Percentiles rank a stretch among this genome's conserved stretches.
These are phyloP conservation scores for Leavenworthia alabamica DNA, from an alignment of 345 rosid genomes.

Conservation along the genomic window DNA sequence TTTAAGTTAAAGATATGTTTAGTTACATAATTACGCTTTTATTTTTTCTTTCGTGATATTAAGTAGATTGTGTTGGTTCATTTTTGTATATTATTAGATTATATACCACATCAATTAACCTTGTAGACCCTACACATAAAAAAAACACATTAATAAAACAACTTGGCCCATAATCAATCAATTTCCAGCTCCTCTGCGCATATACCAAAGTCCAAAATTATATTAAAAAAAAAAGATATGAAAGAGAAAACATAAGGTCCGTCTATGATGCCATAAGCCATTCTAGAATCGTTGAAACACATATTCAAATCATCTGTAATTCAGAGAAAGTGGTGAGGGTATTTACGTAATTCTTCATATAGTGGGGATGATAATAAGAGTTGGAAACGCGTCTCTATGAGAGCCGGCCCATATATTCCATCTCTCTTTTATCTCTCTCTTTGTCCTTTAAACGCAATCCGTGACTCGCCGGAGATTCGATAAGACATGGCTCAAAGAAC, in stretches of 20 bases:
- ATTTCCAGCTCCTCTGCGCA: too few species aligned
- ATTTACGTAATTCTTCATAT: conserved; percentile 5
- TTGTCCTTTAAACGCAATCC: not conserved
- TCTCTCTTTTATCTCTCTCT: not conserved
- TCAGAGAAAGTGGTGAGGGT: conserved; percentile 36
- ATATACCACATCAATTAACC: too few species aligned
- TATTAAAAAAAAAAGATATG: not conserved
- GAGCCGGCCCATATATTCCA: conserved; percentile 88
- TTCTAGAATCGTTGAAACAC: conserved; percentile 17
- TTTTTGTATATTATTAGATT: too few species aligned
- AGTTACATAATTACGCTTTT: too few species aligned
- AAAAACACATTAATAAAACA: too few species aligned
- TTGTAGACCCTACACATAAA: too few species aligned
- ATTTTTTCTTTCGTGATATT: too few species aligned
- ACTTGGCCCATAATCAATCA: too few species aligned
- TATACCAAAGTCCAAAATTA: too few species aligned
- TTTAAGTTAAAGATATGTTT: too few species aligned
- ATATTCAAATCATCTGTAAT: not conserved
- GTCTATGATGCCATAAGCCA: conserved; percentile 21
- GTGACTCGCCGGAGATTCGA: too few species aligned
- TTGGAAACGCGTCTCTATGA: conserved; percentile 81
- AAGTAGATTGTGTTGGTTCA: too few species aligned
- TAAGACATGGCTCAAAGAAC: conserved; percentile 73
- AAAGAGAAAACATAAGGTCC: conserved; percentile 10
- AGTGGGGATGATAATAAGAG: conserved; percentile 37